Evolutionary conservation across 2,329 filamentous ascomycete species (phyloP).

Genomic region (Trichoderma afroharzianum): DNA sequence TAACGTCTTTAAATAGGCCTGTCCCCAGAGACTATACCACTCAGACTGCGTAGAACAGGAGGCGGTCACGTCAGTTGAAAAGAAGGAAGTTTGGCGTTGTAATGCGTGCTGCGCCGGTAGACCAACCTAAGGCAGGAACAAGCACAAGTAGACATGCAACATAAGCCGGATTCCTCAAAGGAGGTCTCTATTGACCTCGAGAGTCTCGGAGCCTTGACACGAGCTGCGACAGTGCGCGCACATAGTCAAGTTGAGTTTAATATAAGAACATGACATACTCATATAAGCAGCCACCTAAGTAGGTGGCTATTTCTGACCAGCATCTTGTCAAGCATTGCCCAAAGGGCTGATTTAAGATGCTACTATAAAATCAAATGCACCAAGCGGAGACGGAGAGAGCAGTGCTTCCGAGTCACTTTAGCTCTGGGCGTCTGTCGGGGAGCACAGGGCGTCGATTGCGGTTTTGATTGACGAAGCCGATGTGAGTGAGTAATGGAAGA

Average conservation of each 20-base stretch:
- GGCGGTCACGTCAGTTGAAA: conserved; percentile 35
- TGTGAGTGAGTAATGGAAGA: background rate
- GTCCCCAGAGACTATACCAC: conserved; percentile 46
- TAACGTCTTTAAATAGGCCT: conserved; percentile 35
- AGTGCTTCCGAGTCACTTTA: background rate
- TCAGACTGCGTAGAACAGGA: conserved; percentile 41
- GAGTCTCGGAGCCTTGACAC: background rate
- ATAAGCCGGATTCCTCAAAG: background rate
- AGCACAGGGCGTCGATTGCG: background rate
- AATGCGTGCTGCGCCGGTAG: conserved; percentile 28
- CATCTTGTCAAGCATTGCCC: background rate
- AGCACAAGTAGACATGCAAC: background rate
- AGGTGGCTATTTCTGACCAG: background rate
- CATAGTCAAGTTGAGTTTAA: background rate
- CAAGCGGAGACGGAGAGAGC: background rate
- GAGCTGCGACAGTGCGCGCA: background rate
- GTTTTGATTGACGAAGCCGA: background rate
- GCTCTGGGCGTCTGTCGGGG: background rate
- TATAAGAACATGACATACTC: background rate
- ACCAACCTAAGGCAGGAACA: background rate
- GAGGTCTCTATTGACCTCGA: background rate
- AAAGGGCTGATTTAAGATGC: background rate
- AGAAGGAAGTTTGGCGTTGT: conserved; percentile 40
- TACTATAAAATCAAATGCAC: background rate
- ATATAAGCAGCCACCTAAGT: background rate